These are phyloP conservation scores for Rubroboletus satanas DNA, from an alignment of 768 basidiomycete species.

Conservation along the genomic window DNA sequence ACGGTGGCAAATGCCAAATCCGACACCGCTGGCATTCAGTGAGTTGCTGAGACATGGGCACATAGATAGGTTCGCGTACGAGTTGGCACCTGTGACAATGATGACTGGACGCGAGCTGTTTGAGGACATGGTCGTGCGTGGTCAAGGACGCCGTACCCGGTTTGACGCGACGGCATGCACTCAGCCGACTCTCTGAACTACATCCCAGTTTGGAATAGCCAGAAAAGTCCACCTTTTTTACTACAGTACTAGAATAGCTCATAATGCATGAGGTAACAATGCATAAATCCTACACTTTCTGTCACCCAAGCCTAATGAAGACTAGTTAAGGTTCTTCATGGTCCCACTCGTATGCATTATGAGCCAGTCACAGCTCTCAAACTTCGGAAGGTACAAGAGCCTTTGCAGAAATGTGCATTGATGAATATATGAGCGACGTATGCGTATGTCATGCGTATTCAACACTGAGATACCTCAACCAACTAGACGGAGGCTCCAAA, in stretches of 20 bases:
- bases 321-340: no score
- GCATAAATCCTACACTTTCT: no score
- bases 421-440: not conserved
- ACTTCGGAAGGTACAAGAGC: not conserved
- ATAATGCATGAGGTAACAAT: no score
- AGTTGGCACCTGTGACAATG: conserved; percentile 69
- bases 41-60: conserved; percentile 1
- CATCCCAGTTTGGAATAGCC: no score
- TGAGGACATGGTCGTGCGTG: conserved; percentile 24
- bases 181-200: no score
- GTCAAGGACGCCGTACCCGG: not conserved
- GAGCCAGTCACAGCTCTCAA: no score
- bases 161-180: no score
- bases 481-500: not conserved
- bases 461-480: not conserved
- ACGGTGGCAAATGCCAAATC: conserved; percentile 79
- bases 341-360: no score
- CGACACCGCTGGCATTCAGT: conserved; percentile 66
- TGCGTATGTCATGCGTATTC: not conserved
- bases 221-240: no score
- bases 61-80: conserved; percentile 35
- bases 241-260: no score
- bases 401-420: not conserved
- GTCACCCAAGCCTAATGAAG: no score
- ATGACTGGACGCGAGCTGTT: conserved; percentile 41